A percentile compares a stretch with the other conserved stretches of the same genome.
Evolutionary conservation across 495 filamentous ascomycete species (phyloP).

Genomic region (Penicillium macrosclerotiorum): DNA sequence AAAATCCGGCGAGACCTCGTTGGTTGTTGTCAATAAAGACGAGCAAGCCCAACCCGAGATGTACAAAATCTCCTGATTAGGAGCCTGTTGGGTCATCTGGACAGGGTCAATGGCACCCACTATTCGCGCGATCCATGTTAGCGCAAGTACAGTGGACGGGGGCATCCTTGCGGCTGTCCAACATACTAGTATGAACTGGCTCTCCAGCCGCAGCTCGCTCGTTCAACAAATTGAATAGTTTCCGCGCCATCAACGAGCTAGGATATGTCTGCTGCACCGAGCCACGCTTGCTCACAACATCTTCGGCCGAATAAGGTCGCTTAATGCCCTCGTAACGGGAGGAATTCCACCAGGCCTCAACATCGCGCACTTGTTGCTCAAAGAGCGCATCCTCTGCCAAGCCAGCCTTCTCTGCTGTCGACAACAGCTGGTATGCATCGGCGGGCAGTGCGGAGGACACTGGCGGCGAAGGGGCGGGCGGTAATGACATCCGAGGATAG

Average conservation of each 20-base stretch:
- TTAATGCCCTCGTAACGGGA: conserved; percentile 85
- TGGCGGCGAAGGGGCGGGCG: conserved; percentile 49
- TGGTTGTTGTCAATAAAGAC: conserved; percentile 84
- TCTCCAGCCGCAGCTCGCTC: conserved; percentile 70
- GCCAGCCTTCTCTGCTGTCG: conserved; percentile 68
- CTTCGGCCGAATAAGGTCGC: conserved; percentile 83
- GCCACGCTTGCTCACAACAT: conserved; percentile 90
- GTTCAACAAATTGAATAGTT: conserved; percentile 85
- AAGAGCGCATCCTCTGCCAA: conserved; percentile 79
- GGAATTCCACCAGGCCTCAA: conserved; percentile 83
- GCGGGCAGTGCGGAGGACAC: conserved; percentile 59
- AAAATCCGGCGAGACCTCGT: conserved; percentile 96
- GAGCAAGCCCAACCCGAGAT: conserved; percentile 97
- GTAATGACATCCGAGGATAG: conserved; percentile 45
- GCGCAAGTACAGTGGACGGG: too few relatives aligned
- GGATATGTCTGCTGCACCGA: conserved; percentile 84
- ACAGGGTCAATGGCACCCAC: conserved; percentile 98
- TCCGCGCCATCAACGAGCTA: conserved; percentile 87
- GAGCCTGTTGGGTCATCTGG: conserved; percentile 98
- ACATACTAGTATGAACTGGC: conserved; percentile 87
- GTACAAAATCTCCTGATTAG: conserved; percentile 93
- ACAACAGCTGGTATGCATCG: conserved; percentile 78
- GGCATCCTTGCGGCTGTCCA: too few relatives aligned
- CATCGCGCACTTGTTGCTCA: conserved; percentile 73
- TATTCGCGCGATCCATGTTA: conserved; percentile 29